Conservation (phyloP, 768 basidiomycete genomes). For the Roridomyces roridus region DNA sequence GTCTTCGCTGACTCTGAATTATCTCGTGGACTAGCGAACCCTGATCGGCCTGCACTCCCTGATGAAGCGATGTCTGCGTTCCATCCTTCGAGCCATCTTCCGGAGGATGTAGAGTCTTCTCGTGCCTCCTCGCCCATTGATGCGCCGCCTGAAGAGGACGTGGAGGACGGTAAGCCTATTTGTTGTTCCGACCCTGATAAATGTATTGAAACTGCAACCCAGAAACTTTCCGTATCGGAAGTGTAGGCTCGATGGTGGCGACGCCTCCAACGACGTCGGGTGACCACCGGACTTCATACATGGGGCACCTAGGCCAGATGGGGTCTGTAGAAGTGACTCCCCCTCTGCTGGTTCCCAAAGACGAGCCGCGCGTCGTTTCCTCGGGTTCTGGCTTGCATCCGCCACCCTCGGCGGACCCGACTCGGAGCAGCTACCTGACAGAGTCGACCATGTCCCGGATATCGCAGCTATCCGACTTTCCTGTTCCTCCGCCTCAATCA, state of each 20-base stretch:
- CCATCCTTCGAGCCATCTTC: conserved; percentile 47
- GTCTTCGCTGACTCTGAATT: conserved; percentile 30
- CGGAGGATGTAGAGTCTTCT: conserved; percentile 57
- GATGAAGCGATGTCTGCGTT: conserved; percentile 42
- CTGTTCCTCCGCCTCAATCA: conserved; percentile 45
- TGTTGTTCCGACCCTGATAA: background rate
- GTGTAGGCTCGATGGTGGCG: conserved; percentile 53
- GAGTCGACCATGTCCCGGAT: conserved; percentile 49
- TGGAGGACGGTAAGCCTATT: conserved; percentile 46
- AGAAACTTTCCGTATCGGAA: conserved; percentile 58
- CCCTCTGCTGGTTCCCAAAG: conserved; percentile 1
- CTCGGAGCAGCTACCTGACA: conserved; percentile 56
- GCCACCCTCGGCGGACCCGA: conserved; percentile 34
- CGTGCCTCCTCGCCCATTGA: conserved; percentile 46
- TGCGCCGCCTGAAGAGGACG: conserved; percentile 39
- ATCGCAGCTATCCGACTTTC: conserved; percentile 59
- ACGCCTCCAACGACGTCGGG: conserved; percentile 54
- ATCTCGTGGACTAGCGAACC: conserved; percentile 10
- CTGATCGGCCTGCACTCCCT: conserved; percentile 20
- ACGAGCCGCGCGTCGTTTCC: conserved; percentile 11
- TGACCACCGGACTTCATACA: conserved; percentile 46
- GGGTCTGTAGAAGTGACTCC: conserved; percentile 24
- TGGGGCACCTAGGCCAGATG: conserved; percentile 46
- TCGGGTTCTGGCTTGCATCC: conserved; percentile 28
- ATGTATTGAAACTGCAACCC: conserved; percentile 9